These are phyloP conservation scores for Solanum piurae DNA, from an alignment of 257 asterid species.

Conservation along the genomic window DNA sequence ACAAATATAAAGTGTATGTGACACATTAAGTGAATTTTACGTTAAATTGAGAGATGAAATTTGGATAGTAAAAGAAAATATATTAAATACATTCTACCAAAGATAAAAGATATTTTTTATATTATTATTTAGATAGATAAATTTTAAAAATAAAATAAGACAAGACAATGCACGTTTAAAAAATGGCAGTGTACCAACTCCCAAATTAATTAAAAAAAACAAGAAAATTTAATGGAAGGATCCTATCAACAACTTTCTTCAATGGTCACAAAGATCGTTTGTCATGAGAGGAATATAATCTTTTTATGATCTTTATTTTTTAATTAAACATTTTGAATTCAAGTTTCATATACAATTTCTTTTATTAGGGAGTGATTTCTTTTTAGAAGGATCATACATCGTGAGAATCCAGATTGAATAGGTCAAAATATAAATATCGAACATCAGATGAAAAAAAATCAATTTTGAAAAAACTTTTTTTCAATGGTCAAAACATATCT, in stretches of 20 bases:
- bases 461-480: too few relatives aligned
- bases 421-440: too few relatives aligned
- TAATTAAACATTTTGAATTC: too few relatives aligned
- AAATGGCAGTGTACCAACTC: neutral
- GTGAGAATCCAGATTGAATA: too few relatives aligned
- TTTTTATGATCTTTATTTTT: too few relatives aligned
- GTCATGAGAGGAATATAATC: too few relatives aligned
- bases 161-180: neutral
- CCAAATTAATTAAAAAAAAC: neutral
- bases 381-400: neutral
- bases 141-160: neutral
- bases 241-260: neutral
- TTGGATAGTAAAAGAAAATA: neutral
- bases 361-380: neutral
- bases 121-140: too few relatives aligned
- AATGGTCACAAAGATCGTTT: neutral
- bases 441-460: neutral
- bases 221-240: neutral
- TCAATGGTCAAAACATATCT: neutral
- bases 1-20: too few relatives aligned
- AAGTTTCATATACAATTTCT: neutral
- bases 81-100: neutral
- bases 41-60: neutral
- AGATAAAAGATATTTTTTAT: neutral
- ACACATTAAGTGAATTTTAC: neutral